Evolutionary conservation across 805 yeast species (phyloP), one percentile per base, ranked within the genome.

Genomic region (Cyberlindnera xishuangbannaensis): DNA sequence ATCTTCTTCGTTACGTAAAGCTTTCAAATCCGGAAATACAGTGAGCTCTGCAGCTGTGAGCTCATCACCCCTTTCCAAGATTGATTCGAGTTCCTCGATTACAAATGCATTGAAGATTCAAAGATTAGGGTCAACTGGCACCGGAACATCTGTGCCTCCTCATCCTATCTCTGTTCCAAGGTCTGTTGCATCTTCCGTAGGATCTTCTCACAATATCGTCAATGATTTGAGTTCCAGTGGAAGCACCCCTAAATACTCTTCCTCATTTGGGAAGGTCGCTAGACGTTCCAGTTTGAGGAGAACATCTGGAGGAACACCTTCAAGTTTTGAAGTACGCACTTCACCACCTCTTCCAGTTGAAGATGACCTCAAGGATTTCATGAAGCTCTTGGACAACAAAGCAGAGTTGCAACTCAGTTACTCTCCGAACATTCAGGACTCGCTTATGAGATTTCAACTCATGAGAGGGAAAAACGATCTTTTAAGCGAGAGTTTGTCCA

Each of bases 231-330:
- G 61, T 23, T 58, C 62, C 30, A 65, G 66, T 51, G 69, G 59
- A 5, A 51, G 66, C 17, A 63, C 78, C 0, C 80, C 83, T 2
- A 67, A 77, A 42, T 81, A 78, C 44, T 71, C 84, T 3, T 76
- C 90, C 1, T 78, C 88, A 0, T 80, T 80, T 55, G 83, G 84
- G 0, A 76, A 78, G n/a, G 61, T 83, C 30, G 67, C 80, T n/a
- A 64, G 83, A 15, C 59, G 61, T 31, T 61, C 73, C 9, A 58
- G 67, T 39, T 35, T 61, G 11, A 57, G 60, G 39, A 50, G 63
- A 35, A 54, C 64, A 4, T 58, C 58, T 9, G 47, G 47, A 20
- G 49, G 53, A 1, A 40, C 36, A 10, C 54, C 55, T 6, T 40
- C 48, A 13, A 41, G 50, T 57, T 67, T 30, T 42, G 65, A 40